Percentiles rank a stretch among this genome's conserved stretches.
Conservation (phyloP, 495 filamentous ascomycete genomes). For the Sporormia fimetaria region DNA sequence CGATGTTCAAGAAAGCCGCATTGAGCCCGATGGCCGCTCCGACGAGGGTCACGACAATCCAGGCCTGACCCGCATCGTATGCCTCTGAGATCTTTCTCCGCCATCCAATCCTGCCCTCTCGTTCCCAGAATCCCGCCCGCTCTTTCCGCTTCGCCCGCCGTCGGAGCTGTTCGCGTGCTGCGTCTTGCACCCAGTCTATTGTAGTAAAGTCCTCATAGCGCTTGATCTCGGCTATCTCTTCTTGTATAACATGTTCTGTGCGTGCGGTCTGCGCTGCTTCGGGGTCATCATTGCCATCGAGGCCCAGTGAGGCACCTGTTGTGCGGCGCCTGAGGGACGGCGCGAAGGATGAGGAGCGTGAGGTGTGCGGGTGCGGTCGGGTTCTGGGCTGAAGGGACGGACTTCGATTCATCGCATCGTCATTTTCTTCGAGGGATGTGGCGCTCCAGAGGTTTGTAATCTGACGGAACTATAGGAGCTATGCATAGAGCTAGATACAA, state of each 20-base stretch:
- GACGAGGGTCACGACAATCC: slow-evolving; percentile 94
- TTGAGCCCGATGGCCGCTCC: slow-evolving; percentile 88
- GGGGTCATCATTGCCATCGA: slow-evolving; percentile 50
- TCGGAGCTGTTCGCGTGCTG: slow-evolving; percentile 75
- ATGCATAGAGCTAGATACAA: slow-evolving; percentile 1
- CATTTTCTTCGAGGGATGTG: neutral
- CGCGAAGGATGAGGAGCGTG: slow-evolving; percentile 35
- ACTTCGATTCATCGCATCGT: slow-evolving; percentile 36
- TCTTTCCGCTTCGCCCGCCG: slow-evolving; percentile 63
- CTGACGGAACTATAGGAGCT: neutral
- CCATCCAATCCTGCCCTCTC: slow-evolving; percentile 66
- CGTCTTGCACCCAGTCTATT: slow-evolving; percentile 99
- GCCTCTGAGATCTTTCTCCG: slow-evolving; percentile 69
- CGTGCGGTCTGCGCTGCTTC: slow-evolving; percentile 34
- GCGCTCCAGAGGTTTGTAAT: neutral
- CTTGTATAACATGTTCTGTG: slow-evolving; percentile 47
- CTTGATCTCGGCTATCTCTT: slow-evolving; percentile 96
- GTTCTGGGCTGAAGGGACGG: slow-evolving; percentile 22
- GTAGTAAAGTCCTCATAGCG: slow-evolving; percentile 97
- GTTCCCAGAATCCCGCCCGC: slow-evolving; percentile 62
- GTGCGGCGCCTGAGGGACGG: slow-evolving; percentile 54
- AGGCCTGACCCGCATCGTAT: slow-evolving; percentile 94
- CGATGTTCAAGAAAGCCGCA: slow-evolving; percentile 86
- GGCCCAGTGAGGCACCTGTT: slow-evolving; percentile 62
- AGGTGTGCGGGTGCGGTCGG: slow-evolving; percentile 12